phyloP scores from a whole-genome alignment of 1,284 basidiomycete genomes.

The Athelia sp. region DNA sequence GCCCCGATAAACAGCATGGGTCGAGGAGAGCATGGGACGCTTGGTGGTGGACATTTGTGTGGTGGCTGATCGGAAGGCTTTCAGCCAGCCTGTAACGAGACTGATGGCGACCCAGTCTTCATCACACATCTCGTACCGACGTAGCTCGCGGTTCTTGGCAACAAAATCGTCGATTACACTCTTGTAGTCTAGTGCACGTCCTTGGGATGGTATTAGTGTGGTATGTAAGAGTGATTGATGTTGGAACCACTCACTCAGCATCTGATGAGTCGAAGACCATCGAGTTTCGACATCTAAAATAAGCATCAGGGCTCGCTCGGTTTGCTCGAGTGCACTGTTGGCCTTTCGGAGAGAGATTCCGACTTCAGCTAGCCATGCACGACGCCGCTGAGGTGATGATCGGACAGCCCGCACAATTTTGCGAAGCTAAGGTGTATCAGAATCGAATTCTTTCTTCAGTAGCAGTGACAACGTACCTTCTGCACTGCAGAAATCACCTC shows the following conservation, averaged over 20 bases:
- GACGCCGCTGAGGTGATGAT: conserved; percentile 15
- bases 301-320: conserved; percentile 10
- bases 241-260: conserved; percentile 17
- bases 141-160: conserved; percentile 9
- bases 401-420: conserved; percentile 18
- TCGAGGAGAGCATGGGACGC: conserved; percentile 13
- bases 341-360: background rate
- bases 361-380: conserved; percentile 6
- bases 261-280: conserved; percentile 22
- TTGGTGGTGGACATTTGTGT: conserved; percentile 22
- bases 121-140: conserved; percentile 9
- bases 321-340: background rate
- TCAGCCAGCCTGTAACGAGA: conserved; percentile 16
- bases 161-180: conserved; percentile 11
- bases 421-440: conserved; percentile 14
- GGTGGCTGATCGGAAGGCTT: conserved; percentile 16
- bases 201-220: conserved; percentile 10
- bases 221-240: no score
- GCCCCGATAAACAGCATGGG: conserved; percentile 13
- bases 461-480: conserved; percentile 6
- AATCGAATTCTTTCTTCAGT: background rate
- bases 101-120: conserved; percentile 17
- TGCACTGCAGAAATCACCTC: conserved; percentile 3
- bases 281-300: conserved; percentile 19
- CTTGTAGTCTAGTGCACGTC: conserved; percentile 13